Evolutionary conservation across 2,329 filamentous ascomycete species (phyloP), one percentile per base, ranked within the genome.

Genomic region (Paraphaeosphaeria sporulosa): DNA sequence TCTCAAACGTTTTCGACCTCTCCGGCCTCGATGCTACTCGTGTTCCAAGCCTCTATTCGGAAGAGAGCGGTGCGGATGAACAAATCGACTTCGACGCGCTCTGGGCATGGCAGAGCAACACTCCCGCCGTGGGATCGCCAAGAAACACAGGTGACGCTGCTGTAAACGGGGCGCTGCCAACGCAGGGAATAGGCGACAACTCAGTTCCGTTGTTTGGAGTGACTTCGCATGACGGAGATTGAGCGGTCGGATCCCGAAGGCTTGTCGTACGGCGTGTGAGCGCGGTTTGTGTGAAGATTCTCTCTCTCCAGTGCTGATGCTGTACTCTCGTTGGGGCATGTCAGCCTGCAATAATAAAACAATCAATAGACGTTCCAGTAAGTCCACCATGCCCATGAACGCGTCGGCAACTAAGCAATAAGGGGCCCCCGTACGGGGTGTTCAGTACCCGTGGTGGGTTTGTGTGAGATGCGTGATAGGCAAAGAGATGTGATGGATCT

Each of bases 41-140:
- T 0, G 71, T 75, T 8, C 76, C 75, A 0, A 74, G 69, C 32
- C 55, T 77, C 49, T 68, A 74, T 25, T 69, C 64, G 1, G 76
- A 78, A 30, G 73, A 76, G 17, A 74, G 71, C 27, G 69, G 71
- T 40, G 69, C 67, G 2, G 78, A 79, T 40, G 77, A 80, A 51
- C 71, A 77, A 21, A 78, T 80, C 55, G 78, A 80, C 23, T 80
- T 80, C 43, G 78, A 80, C 62, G 71, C 76, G 13, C 55, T 80
- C 27, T 80, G 77, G 78, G 72, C 71, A 6, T 79, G 78, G 78
- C 77, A 77, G 25, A 75, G 66, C 51, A 73, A 73, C 34, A 74
- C 74, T 38, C 73, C 73, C 30, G 74, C 70, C 4, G 64, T 71
- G 53, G 75, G 70, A 13, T 74, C 68, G 52, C 76, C 75, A 3